Percentiles rank a stretch among this genome's conserved stretches.
Evolutionary conservation across 1,284 basidiomycete genomes (phyloP).

Genomic region (Pseudozyma sp.): DNA sequence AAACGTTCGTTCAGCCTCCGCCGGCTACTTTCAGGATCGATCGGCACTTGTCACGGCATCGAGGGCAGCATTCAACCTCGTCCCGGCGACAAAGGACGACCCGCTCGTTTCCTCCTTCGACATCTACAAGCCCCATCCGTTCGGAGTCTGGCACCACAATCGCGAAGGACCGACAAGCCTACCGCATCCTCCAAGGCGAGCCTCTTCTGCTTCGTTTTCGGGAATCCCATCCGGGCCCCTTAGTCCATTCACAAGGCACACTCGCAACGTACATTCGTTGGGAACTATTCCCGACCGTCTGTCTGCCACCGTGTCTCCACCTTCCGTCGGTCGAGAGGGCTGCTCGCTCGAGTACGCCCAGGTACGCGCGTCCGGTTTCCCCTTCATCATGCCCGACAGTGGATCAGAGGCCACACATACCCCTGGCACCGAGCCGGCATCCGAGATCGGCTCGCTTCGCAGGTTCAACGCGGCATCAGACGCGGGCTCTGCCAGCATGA

Average conservation of each 20-base stretch:
- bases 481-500: slow-evolving; percentile 23
- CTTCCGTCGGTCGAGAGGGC: slow-evolving; percentile 13
- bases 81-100: background rate
- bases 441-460: slow-evolving; percentile 28
- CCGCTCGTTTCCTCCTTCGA: slow-evolving; percentile 4
- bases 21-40: slow-evolving; percentile 2
- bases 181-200: slow-evolving; percentile 28
- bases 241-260: slow-evolving; percentile 6
- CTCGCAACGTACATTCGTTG: slow-evolving; percentile 39
- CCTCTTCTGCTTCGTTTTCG: slow-evolving; percentile 26
- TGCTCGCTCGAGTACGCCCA: slow-evolving; percentile 41
- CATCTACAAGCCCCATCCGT: slow-evolving; percentile 36
- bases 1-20: slow-evolving; percentile 8
- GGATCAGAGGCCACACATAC: slow-evolving; percentile 33
- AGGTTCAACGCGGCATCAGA: slow-evolving; percentile 29
- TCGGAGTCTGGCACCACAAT: slow-evolving; percentile 37
- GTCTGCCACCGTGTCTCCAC: slow-evolving; percentile 32
- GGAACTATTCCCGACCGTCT: slow-evolving; percentile 35
- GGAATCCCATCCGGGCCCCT: slow-evolving; percentile 5
- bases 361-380: slow-evolving; percentile 43
- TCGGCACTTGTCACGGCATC: background rate
- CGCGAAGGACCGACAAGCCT: slow-evolving; percentile 38
- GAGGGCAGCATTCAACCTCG: background rate
- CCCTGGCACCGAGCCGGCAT: slow-evolving; percentile 28
- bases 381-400: slow-evolving; percentile 50